These are phyloP conservation scores for Wickerhamomyces queroliae DNA, from an alignment of 805 yeast species.

Conservation along the genomic window DNA sequence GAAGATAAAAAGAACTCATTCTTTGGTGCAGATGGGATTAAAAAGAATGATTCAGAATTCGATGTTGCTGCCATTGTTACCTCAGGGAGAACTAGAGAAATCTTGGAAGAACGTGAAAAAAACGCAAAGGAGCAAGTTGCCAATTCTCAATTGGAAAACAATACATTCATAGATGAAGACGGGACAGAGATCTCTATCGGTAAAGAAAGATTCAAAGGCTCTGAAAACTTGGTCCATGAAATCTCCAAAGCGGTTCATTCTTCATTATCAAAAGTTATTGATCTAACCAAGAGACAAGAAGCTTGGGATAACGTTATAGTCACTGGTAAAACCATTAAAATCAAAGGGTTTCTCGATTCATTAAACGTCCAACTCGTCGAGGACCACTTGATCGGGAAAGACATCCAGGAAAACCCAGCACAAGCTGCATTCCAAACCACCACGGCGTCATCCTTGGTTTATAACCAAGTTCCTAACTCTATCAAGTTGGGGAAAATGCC, in stretches of 20 bases:
- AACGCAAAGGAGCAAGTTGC: slow-evolving; percentile 32
- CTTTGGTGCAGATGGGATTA: slow-evolving; percentile 49
- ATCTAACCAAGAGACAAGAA: slow-evolving; percentile 67
- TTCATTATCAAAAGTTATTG: slow-evolving; percentile 53
- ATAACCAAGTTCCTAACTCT: slow-evolving; percentile 75
- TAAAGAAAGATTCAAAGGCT: slow-evolving; percentile 82
- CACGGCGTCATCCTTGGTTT: slow-evolving; percentile 15
- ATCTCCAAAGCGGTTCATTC: slow-evolving; percentile 51
- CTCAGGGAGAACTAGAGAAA: slow-evolving; percentile 66
- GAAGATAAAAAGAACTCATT: slow-evolving; percentile 58
- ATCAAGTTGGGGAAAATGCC: slow-evolving; percentile 68
- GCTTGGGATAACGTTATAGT: slow-evolving; percentile 80
- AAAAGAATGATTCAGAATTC: slow-evolving; percentile 56
- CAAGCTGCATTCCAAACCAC: slow-evolving; percentile 25
- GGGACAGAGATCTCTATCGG: slow-evolving; percentile 69
- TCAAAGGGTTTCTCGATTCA: slow-evolving; percentile 73
- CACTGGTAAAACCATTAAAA: slow-evolving; percentile 70
- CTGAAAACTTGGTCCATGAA: slow-evolving; percentile 48
- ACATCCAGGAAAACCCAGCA: slow-evolving; percentile 20
- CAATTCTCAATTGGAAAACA: slow-evolving; percentile 70
- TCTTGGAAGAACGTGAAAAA: slow-evolving; percentile 58
- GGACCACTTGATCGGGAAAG: slow-evolving; percentile 42
- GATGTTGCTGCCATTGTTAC: slow-evolving; percentile 90
- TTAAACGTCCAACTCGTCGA: slow-evolving; percentile 51
- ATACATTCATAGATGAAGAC: slow-evolving; percentile 55